Evolutionary conservation across 1,139 yeast species (phyloP).

Genomic region (Suhomyces maxii): DNA sequence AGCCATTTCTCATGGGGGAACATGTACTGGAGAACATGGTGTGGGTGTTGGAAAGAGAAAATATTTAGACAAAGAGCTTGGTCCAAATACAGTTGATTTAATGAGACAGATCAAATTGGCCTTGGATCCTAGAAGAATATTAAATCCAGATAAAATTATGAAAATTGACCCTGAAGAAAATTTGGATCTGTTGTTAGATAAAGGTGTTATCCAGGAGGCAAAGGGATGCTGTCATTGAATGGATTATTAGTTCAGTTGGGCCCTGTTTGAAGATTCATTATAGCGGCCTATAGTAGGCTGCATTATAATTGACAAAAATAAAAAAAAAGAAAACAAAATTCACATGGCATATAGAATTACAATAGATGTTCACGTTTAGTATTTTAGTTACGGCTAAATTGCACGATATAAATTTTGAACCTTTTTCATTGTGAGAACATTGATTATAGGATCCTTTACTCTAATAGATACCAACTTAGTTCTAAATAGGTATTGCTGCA

Average conservation of each 20-base stretch:
- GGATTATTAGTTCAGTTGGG: background rate
- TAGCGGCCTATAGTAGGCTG: too few species aligned
- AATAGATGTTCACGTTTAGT: too few species aligned
- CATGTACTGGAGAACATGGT: conserved; percentile 52
- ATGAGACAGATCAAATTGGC: conserved; percentile 45
- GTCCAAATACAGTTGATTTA: conserved; percentile 37
- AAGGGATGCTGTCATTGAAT: conserved; percentile 12
- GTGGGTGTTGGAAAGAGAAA: conserved; percentile 48
- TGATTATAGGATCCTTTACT: too few species aligned
- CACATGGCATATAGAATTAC: too few species aligned
- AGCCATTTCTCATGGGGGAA: conserved; percentile 47
- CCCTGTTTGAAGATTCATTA: too few species aligned
- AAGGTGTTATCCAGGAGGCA: conserved; percentile 16
- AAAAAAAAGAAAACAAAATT: too few species aligned
- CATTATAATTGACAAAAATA: too few species aligned
- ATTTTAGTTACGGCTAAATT: too few species aligned
- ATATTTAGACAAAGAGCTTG: conserved; percentile 39
- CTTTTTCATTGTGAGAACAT: too few species aligned
- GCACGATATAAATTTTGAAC: too few species aligned
- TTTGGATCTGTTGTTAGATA: conserved; percentile 29
- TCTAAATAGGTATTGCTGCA: too few species aligned
- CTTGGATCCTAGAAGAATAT: conserved; percentile 41
- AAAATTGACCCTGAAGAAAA: conserved; percentile 39
- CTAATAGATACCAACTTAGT: too few species aligned
- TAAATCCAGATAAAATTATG: conserved; percentile 47